Base-by-base conservation (phyloP, 2,329 filamentous ascomycete genomes). In the Botryosphaeria dothidea region DNA sequence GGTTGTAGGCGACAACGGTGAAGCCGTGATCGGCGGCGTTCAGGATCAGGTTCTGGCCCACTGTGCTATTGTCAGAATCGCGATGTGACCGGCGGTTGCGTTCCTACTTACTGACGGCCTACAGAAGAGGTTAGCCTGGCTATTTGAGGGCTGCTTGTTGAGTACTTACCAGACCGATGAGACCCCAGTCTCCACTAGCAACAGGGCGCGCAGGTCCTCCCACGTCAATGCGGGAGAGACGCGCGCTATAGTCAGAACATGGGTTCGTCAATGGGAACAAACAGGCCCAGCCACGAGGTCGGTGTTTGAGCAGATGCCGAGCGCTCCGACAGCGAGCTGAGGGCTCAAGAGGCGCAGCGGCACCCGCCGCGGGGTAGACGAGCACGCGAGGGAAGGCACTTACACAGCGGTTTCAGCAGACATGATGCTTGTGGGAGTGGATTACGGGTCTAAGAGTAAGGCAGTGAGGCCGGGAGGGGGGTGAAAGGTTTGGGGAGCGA, bases 1-100 rank as follows among this genome's bases (percentile, higher is more conserved):
- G 92, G 90, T 99, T 99, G 89, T 91, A 99, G 73, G 94, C 95
- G 82, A 94, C 91, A 77, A 99, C 92, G 79, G 92, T 98, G 88
- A 96, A 98, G 77, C 93, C 81, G 72, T 84, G 82, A 73, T 84
- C 82, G 70, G 82, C 82, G 71, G 82, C 82, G 75, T 84, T 84
- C 72, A 84, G 80, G 77, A 84, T 84, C 76, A 84, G 74, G 77
- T 84, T 84, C 79, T 84, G 81, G 70, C 82, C 81, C 81, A 83
- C 82, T 65, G 52, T 34, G 48, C 5, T 11, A 15, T 51, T 49
- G 45, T 65, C 23, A 65, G 62, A 36, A 49, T 13, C 29, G 51
- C 34, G 17, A 45, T 41, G 38, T 38, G 21, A 13, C 31, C 41
- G 45, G 52, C 19, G 41, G 34, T 15, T 57, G 17, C 45, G 62